Evolutionary conservation across 1,284 basidiomycete genomes (phyloP).

Genomic region (Veloporphyrellus conicus): DNA sequence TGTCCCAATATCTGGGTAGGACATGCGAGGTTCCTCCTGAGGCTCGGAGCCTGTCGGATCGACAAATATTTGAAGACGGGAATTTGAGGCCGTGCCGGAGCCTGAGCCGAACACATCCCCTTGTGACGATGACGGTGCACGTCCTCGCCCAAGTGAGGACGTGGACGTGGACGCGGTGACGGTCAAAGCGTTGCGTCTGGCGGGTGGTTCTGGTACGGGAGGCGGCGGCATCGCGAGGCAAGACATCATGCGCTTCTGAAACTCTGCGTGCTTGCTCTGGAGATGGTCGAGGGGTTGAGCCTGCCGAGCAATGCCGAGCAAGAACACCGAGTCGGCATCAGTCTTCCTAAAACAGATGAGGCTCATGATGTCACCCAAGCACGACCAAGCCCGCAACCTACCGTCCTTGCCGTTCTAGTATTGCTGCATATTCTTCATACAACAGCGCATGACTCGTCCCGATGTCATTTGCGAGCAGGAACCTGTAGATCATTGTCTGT

Average conservation of each 20-base stretch:
- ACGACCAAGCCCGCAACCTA: constrained; percentile 26
- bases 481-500: constrained; percentile 75
- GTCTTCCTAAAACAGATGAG: constrained; percentile 52
- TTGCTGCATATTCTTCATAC: constrained; percentile 88
- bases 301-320: constrained; percentile 78
- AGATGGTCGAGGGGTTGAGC: constrained; percentile 75
- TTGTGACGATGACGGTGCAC: constrained; percentile 28
- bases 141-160: constrained; percentile 12
- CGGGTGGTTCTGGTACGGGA: constrained; percentile 30
- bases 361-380: neutral
- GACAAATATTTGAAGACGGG: constrained; percentile 63
- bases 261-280: constrained; percentile 70
- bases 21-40: constrained; percentile 42
- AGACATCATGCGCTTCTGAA: constrained; percentile 77
- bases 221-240: constrained; percentile 36
- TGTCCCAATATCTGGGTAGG: constrained; percentile 68
- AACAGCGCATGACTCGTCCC: constrained; percentile 77
- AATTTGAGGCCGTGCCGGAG: constrained; percentile 41
- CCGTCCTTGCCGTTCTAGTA: constrained; percentile 73
- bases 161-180: constrained; percentile 31
- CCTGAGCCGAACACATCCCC: constrained; percentile 23
- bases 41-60: constrained; percentile 56
- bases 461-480: constrained; percentile 85
- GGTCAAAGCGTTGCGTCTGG: constrained; percentile 37
- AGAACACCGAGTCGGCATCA: constrained; percentile 84